Evolutionary conservation across 805 yeast genomes (phyloP), one percentile per base, ranked within the genome.

Genomic region (Saccharomycopsis fermentans): DNA sequence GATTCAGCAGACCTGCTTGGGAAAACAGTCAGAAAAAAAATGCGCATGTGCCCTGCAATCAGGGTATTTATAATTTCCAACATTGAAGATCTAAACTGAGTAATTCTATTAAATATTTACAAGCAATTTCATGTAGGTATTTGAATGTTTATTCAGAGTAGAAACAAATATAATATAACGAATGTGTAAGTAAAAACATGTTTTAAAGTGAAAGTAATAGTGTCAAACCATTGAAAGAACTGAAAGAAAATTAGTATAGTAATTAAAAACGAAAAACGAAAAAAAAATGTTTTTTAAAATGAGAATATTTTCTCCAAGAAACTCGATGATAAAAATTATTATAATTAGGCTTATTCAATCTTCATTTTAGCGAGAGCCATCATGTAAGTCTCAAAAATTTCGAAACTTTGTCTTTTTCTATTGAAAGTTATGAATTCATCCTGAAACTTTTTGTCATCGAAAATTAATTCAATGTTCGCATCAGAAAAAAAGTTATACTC

Each of bases 301-400:
- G 12, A 21, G 4, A 12, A 21, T 43, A 5, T 8, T 2, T 6
- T 19, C 17, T 19, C 43, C 21, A n/a, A 6, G 6, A 37, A n/a
- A 17, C 17, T 4, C 8, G 19, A 6, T 21, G 3, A n/a, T 43
- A 21, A 8, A 21, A 43, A 16, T 32, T 2, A 9, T 9, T 9
- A 6, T 32, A 14, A 14, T 32, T 32, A 32, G 35, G 8, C 50
- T 16, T 43, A 43, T 24, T 43, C 37, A 14, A 60, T 58, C 27
- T 58, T 52, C 58, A 61, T 27, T 32, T 54, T 57, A 14, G 63
- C 58, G 39, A 58, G 54, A 11, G 63, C 63, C 57, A 61, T 37
- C 57, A 61, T 36, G 50, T 61, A 61, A n/a, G 63, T 61, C 32
- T 58, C 63, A 51, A 61, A 61, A 50, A 61, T 58, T 21, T 58